Percentiles rank a stretch among this genome's conserved stretches.
These are phyloP conservation scores for Fusarium keratoplasticum DNA, from an alignment of 2,329 filamentous ascomycete species.

Conservation along the genomic window DNA sequence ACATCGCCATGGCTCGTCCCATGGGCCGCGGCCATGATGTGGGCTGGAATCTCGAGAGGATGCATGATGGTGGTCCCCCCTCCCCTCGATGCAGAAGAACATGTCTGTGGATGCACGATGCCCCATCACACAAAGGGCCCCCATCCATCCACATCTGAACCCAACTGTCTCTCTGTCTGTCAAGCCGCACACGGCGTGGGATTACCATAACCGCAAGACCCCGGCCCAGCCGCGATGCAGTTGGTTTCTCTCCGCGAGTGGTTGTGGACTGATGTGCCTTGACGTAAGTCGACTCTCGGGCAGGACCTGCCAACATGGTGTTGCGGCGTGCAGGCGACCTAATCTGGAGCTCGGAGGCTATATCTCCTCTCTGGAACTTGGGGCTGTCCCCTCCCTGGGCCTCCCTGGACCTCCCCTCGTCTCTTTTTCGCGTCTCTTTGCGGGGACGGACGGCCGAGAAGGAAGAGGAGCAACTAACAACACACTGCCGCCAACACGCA, in stretches of 20 bases:
- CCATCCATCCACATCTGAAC: conserved; percentile 28
- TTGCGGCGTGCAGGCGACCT: conserved; percentile 43
- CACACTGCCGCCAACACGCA: conserved; percentile 41
- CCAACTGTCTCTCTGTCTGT: conserved; percentile 24
- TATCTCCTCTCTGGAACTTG: conserved; percentile 38
- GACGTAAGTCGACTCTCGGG: conserved; percentile 42
- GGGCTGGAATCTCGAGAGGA: conserved; percentile 24
- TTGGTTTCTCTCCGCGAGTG: conserved; percentile 36
- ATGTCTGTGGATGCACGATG: conserved; percentile 40
- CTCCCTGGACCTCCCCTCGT: conserved; percentile 15
- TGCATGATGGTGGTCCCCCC: conserved; percentile 36
- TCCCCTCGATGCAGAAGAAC: conserved; percentile 39
- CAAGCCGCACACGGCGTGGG: conserved; percentile 31
- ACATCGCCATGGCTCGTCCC: conserved; percentile 10
- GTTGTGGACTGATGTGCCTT: conserved; percentile 45
- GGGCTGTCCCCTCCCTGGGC: conserved; percentile 31
- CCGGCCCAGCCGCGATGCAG: conserved; percentile 33
- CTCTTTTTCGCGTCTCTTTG: conserved; percentile 14
- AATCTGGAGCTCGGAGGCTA: conserved; percentile 42
- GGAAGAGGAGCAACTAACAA: conserved; percentile 39
- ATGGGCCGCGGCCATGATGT: conserved; percentile 10
- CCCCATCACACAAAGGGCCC: conserved; percentile 39
- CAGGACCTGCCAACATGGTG: conserved; percentile 38
- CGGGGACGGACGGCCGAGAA: conserved; percentile 34
- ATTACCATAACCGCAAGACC: conserved; percentile 25